Evolutionary conservation across 805 yeast species (phyloP).

Genomic region (Torulaspora gathmanii): DNA sequence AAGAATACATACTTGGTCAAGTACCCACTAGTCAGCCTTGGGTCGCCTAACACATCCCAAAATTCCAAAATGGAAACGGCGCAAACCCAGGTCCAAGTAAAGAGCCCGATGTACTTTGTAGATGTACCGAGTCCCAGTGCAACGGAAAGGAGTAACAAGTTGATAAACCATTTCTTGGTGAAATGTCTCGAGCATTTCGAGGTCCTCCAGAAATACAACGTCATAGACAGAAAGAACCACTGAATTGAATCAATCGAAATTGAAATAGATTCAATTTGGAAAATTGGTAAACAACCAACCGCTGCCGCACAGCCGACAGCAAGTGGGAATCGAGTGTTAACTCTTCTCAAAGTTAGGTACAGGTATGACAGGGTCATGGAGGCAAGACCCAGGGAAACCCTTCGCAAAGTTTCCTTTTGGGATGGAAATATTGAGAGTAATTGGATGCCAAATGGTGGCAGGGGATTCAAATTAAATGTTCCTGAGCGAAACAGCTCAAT

Average conservation of each 20-base stretch:
- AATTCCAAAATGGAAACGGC: constrained; percentile 44
- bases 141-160: constrained; percentile 46
- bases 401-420: constrained; percentile 11
- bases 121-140: constrained; percentile 54
- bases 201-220: constrained; percentile 49
- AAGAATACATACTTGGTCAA: constrained; percentile 41
- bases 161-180: constrained; percentile 48
- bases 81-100: constrained; percentile 63
- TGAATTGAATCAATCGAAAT: constrained; percentile 40
- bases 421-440: constrained; percentile 16
- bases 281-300: constrained; percentile 19
- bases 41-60: constrained; percentile 71
- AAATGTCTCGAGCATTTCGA: constrained; percentile 46
- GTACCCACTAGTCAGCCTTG: constrained; percentile 39
- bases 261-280: constrained; percentile 13
- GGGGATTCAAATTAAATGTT: constrained; percentile 17
- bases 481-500: constrained; percentile 13
- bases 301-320: constrained; percentile 35
- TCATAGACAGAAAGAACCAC: constrained; percentile 43
- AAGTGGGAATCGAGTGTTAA: constrained; percentile 40
- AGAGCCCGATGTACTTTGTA: constrained; percentile 66
- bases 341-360: constrained; percentile 23
- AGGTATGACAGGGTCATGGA: constrained; percentile 15
- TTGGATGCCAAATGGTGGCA: constrained; percentile 27
- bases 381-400: constrained; percentile 11